Evolutionary conservation across 305 asterid species (phyloP).

Genomic region (Nicotiana rustica): DNA sequence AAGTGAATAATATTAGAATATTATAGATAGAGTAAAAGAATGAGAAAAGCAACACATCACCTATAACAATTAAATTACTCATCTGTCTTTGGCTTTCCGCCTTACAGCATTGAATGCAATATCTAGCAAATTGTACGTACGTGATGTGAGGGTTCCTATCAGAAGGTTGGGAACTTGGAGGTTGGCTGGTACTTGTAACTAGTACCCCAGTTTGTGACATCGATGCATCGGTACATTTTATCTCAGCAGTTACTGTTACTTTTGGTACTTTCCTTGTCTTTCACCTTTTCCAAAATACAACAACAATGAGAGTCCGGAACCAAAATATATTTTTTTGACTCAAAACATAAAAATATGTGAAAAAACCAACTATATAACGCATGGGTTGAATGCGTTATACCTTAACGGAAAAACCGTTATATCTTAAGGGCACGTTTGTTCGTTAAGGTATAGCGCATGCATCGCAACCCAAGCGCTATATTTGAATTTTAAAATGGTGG

Average conservation of each 20-base stretch:
- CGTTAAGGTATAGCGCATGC: no score
- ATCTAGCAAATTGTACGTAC: background rate
- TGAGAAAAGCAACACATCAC: conserved; percentile 52
- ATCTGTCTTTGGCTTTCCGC: conserved; percentile 52
- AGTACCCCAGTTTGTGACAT: conserved; percentile 31
- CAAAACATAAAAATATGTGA: no score
- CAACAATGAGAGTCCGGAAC: no score
- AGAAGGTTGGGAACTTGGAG: conserved; percentile 32
- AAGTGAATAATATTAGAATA: conserved; percentile 32
- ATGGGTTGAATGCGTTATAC: no score
- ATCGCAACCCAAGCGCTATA: no score
- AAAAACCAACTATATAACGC: no score
- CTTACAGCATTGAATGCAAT: conserved; percentile 43
- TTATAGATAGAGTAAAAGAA: conserved; percentile 23
- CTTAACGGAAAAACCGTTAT: no score
- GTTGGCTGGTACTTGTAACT: conserved; percentile 21
- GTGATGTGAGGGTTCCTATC: background rate
- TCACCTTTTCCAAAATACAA: no score
- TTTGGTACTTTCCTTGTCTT: no score
- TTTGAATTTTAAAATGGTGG: no score
- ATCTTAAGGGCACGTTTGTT: no score
- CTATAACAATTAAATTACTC: conserved; percentile 50
- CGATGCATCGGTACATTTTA: conserved; percentile 30
- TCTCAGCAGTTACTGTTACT: background rate
- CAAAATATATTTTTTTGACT: no score